Evolutionary conservation across 139 green algal genomes (phyloP).

Genomic region (Coelastrella sp.): DNA sequence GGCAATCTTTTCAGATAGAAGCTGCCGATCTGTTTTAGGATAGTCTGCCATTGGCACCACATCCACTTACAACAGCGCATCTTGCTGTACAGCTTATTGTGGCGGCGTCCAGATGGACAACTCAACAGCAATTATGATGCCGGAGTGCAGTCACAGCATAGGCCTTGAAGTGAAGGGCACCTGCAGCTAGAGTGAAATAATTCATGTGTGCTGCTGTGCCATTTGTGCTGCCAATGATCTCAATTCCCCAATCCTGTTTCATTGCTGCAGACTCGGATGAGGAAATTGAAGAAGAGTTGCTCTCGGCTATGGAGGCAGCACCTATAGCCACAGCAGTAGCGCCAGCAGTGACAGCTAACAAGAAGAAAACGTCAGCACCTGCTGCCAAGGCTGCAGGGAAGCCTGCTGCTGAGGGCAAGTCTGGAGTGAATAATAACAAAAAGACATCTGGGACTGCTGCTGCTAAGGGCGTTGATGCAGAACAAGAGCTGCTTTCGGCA

Average conservation of each 20-base stretch:
- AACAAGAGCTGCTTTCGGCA: slow-evolving; percentile 22
- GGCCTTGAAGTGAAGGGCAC: too few species aligned
- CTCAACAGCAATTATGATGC: background rate
- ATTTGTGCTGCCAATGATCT: too few species aligned
- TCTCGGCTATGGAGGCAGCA: background rate
- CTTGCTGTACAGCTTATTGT: too few species aligned
- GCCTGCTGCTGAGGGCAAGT: background rate
- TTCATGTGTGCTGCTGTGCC: too few species aligned
- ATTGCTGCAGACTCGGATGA: background rate
- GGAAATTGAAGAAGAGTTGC: slow-evolving; percentile 13
- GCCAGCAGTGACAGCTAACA: background rate
- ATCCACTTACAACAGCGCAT: too few species aligned
- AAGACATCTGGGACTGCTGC: background rate
- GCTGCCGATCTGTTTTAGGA: too few species aligned
- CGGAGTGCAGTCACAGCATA: background rate
- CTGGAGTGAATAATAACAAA: background rate
- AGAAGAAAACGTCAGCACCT: background rate
- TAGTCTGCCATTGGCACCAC: too few species aligned
- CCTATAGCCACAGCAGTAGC: background rate
- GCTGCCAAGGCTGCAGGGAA: background rate
- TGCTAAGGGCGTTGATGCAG: background rate
- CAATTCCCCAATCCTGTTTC: background rate
- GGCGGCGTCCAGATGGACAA: too few species aligned
- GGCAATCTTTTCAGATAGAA: too few species aligned
- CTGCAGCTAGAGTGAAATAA: too few species aligned